Evolutionary conservation across 73 alveolate species (phyloP), one percentile per base, ranked within the genome.

Genomic region (Uronychia binucleata): DNA sequence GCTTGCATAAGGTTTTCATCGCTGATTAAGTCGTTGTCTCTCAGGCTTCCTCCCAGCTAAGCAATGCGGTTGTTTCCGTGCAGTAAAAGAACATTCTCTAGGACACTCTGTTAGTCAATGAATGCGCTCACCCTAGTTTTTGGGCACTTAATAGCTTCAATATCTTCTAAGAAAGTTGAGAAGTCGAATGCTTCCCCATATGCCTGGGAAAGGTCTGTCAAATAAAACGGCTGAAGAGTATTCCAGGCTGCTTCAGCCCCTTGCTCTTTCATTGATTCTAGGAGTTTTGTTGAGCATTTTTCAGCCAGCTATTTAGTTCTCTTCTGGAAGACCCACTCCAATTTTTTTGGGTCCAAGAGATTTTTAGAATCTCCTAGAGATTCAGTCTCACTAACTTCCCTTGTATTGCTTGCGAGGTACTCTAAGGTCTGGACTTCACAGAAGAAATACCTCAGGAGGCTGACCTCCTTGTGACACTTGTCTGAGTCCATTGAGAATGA

Each of bases 401-500:
- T n/a, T n/a, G n/a, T n/a, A n/a, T n/a, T n/a, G n/a, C n/a, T n/a
- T n/a, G n/a, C n/a, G n/a, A 80, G 59, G 79, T 30, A 80, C 33
- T 80, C 87, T 1, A 35, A 28, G 25, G 87, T 80, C 75, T 81
- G 28, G 19, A 59, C 8, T 67, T 14, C 14, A 67, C 14, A 14
- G 31, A 67, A 26, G 31, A 27, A 19, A 26, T 67, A 67, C 79
- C 82, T 77, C 31, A 14, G 33, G 30, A 19, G 75, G 30, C n/a
- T 34, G 32, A 30, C 84, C 84, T 27, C 91, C 91, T 59, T 34
- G 31, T 30, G 83, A 26, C 26, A 88, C 33, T 29, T 75, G 34
- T 31, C 74, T 26, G 28, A 82, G 82, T 14, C 57, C 28, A 31
- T 87, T 87, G 58, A 87, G 76, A 33, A 87, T 75, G 46, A 80